These are phyloP conservation scores for Fraxinus anomala DNA, from an alignment of 257 asterid genomes.

Conservation along the genomic window DNA sequence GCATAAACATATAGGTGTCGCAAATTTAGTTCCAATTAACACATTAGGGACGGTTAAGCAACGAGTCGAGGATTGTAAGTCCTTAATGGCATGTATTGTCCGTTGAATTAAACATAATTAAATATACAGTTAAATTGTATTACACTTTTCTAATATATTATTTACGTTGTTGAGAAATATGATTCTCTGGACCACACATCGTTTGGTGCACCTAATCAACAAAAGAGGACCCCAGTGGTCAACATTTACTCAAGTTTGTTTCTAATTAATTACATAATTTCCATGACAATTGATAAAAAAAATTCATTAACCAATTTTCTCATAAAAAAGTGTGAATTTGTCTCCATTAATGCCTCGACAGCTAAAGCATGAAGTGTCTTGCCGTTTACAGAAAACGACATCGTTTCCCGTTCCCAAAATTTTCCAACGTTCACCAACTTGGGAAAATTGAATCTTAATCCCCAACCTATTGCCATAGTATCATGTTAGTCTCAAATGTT, in stretches of 20 bases:
- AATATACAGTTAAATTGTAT: no score
- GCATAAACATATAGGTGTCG: no score
- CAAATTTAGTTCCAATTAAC: background rate
- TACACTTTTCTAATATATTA: no score
- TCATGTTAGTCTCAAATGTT: background rate
- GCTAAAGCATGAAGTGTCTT: background rate
- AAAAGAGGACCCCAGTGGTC: background rate
- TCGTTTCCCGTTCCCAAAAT: background rate
- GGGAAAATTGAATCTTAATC: background rate
- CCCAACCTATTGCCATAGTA: background rate
- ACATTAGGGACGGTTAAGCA: background rate
- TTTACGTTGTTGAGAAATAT: no score
- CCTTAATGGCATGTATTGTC: no score
- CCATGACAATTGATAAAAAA: background rate
- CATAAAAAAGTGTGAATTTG: background rate
- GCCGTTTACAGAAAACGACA: background rate
- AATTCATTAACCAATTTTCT: no score
- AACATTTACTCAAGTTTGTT: no score
- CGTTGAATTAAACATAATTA: no score
- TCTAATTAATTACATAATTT: background rate
- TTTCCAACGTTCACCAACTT: background rate
- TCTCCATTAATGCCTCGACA: background rate
- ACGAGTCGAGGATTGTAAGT: no score
- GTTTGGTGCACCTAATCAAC: background rate
- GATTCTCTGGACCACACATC: background rate